Base-by-base conservation (phyloP, 208 protist genomes). In the Leptomonas pyrrhocoris region DNA sequence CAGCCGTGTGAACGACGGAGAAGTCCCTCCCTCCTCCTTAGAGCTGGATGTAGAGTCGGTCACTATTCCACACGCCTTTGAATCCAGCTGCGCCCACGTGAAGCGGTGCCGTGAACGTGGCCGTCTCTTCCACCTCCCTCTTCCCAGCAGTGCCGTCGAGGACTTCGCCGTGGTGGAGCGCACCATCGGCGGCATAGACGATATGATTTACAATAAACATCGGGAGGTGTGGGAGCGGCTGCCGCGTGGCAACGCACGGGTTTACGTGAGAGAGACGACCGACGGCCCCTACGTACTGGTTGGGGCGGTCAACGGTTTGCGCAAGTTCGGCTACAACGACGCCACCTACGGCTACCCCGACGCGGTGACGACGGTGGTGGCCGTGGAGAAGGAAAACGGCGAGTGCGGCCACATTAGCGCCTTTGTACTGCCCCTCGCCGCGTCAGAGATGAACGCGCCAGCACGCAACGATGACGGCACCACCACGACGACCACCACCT, bases 271-370 rank as follows among this genome's bases (percentile, higher is more conserved):
- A 27, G 3, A 23, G 27, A 43, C 31, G 16, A 8, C 34, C 0
- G 27, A 16, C 11, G 43, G 19, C 8, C 25, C n/a, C 18, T 84
- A 74, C 54, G 27, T 13, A 1, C 54, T 62, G 30, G 72, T 92
- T 2, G 74, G 68, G 11, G 60, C 76, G 2, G 69, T 86, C 12
- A 72, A 87, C n/a, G 86, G 86, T 4, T 71, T 92, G 31, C 83
- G 86, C 21, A 92, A 92, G 77, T 92, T 92, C 45, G 74, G 80
- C 72, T 79, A 73, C 59, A 67, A 58, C 25, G 80, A 79, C 57
- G 63, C 45, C 48, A 21, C 46, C 59, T 82, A 82, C 63, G 79
- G 70, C 61, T 73, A 74, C 55, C 60, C 66, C 12, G 66, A 68
- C 6, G 54, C 54, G 43, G 59, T 84, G 48, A 68, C 70, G 36